These are phyloP conservation scores for Chiua virens DNA, from an alignment of 768 basidiomycete genomes.

Conservation along the genomic window DNA sequence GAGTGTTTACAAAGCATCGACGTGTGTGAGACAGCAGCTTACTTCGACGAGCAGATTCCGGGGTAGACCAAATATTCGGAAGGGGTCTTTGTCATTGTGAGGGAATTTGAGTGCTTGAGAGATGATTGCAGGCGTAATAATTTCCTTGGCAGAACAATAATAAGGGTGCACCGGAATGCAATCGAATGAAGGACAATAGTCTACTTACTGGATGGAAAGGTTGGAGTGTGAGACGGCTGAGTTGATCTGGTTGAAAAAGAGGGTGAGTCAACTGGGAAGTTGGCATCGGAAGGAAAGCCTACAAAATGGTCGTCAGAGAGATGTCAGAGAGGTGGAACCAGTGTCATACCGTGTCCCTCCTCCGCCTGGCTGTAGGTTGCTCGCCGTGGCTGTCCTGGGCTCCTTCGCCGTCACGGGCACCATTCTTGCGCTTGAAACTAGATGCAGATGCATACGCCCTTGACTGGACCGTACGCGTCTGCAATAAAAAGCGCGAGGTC, in stretches of 20 bases:
- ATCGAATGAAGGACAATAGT: neutral
- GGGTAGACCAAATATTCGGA: slow-evolving; percentile 72
- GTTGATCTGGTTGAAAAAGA: slow-evolving; percentile 41
- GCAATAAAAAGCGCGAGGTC: slow-evolving; percentile 6
- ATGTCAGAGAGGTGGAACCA: neutral
- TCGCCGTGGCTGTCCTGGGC: slow-evolving; percentile 14
- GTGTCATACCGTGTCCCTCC: slow-evolving; percentile 21
- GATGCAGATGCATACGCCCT: slow-evolving; percentile 20
- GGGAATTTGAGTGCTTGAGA: slow-evolving; percentile 49
- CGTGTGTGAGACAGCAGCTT: slow-evolving; percentile 16
- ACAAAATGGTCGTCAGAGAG: neutral
- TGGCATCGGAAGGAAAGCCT: slow-evolving; percentile 49
- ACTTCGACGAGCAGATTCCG: slow-evolving; percentile 73
- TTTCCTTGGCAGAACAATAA: slow-evolving; percentile 26
- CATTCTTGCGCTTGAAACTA: slow-evolving; percentile 22
- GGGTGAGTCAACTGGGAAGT: slow-evolving; percentile 37
- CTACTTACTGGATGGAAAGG: slow-evolving; percentile 43
- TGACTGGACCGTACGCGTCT: neutral
- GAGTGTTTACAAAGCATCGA: neutral
- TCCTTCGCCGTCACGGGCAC: slow-evolving; percentile 11
- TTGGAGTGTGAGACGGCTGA: slow-evolving; percentile 38
- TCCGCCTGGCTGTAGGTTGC: slow-evolving; percentile 22
- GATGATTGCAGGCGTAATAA: slow-evolving; percentile 32
- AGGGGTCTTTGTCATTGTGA: slow-evolving; percentile 44
- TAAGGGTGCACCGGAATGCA: neutral